Base-by-base conservation (phyloP, 352 stramenopile species). In the Globisporangium okanoganense region DNA sequence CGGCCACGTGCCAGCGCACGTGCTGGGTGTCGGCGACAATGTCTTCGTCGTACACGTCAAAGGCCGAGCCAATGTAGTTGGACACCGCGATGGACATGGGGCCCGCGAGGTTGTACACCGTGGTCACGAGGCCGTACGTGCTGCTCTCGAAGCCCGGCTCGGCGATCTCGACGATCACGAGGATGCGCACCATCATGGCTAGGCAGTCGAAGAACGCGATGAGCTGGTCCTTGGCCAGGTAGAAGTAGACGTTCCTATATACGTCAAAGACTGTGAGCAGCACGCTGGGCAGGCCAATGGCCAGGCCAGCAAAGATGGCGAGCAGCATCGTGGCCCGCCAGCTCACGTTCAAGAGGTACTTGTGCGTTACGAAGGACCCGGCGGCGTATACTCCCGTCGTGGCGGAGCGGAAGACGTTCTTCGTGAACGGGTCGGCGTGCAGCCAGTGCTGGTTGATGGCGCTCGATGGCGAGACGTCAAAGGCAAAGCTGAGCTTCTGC, bases 161-260 rank as follows among this genome's bases (percentile, higher is more conserved):
- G 3, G 81, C 78, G 51, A 94, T 88, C 59, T 94, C 76, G 25
- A 94, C 76, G 16, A 87, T 85, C 31, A 88, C 79, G n/a, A 88
- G 72, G 55, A 87, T 85, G 9, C 77, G 69, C n/a, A 92, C 71
- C 57, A 94, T 88, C 71, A 90, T 87, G 0, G 71, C 73, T 45
- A 94, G 67, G 7, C 77, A 84, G 53, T 89, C 74, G 7, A 81
- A 76, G 64, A 94, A 87, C 12, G 64, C 68, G 20, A 89, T 71
- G 29, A 80, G 36, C 35, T 83, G 64, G 16, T 75, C 74, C 40
- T 77, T 75, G 2, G 73, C 54, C 3, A 88, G 67, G 57, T 86
- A 90, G 49, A 92, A 79, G 62, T 76, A 85, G 36, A 89, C 78
- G 57, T 79, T 80, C 0, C 82, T 74, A 33, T 75, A 82, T 13